Conservation (phyloP, 345 rosid species). For the Salix dunnii region DNA sequence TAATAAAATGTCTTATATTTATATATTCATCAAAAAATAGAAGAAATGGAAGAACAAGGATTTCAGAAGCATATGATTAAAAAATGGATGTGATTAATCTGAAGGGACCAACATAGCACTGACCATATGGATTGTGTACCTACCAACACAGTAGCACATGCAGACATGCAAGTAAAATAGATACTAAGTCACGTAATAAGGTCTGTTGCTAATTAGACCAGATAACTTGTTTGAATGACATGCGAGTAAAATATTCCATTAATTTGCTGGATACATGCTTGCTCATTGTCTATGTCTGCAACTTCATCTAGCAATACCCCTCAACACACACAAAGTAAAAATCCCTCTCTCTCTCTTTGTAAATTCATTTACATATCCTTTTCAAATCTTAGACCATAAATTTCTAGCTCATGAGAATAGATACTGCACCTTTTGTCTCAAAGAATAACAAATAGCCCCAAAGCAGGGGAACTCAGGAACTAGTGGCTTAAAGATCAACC, state of each 20-base stretch:
- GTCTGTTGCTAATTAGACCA: background rate
- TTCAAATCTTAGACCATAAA: conserved; percentile 2
- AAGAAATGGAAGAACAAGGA: background rate
- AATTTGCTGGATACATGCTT: background rate
- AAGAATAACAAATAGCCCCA: conserved; percentile 91
- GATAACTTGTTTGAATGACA: background rate
- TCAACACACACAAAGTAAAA: background rate
- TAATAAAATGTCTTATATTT: background rate
- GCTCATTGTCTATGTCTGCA: background rate
- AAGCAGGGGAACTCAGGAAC: conserved; percentile 95
- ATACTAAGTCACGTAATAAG: background rate
- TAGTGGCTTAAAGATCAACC: conserved; percentile 92
- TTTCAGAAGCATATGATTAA: background rate
- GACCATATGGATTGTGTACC: background rate
- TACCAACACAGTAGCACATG: no score
- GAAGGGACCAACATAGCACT: background rate
- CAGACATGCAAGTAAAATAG: no score
- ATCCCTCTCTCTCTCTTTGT: background rate
- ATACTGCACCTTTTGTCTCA: conserved; percentile 69
- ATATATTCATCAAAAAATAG: background rate
- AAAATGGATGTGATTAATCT: background rate
- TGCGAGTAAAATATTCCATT: background rate
- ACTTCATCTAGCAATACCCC: conserved; percentile 8
- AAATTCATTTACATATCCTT: background rate
- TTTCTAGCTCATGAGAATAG: conserved; percentile 8